Evolutionary conservation across 2,329 filamentous ascomycete species (phyloP).

Genomic region (Fusarium miscanthi): DNA sequence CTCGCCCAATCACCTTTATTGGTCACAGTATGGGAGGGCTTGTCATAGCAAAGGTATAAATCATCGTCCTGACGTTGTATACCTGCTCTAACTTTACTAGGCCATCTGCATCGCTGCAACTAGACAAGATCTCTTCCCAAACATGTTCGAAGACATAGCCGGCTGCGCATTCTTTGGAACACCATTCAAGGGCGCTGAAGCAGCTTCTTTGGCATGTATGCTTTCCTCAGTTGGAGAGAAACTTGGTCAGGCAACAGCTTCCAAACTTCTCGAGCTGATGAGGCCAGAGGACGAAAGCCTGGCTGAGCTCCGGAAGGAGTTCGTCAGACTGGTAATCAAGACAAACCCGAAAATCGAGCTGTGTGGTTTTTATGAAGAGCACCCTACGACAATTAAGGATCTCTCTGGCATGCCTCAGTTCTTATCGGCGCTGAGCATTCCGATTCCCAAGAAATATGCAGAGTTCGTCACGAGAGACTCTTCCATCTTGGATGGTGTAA

Average conservation of each 20-base stretch:
- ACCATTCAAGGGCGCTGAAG: constrained; percentile 53
- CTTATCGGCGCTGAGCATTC: constrained; percentile 37
- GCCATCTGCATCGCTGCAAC: constrained; percentile 49
- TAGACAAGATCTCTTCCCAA: constrained; percentile 50
- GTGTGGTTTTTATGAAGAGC: constrained; percentile 55
- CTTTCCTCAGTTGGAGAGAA: constrained; percentile 50
- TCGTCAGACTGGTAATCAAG: constrained; percentile 52
- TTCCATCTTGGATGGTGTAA: constrained; percentile 50
- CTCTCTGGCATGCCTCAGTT: constrained; percentile 48
- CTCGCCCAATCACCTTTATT: constrained; percentile 56
- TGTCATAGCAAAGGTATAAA: constrained; percentile 54
- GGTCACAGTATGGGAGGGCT: constrained; percentile 59
- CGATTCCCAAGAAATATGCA: constrained; percentile 49
- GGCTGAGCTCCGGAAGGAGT: constrained; percentile 53
- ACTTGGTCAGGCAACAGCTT: constrained; percentile 47
- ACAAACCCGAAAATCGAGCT: constrained; percentile 51
- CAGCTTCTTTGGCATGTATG: constrained; percentile 53
- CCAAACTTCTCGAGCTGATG: constrained; percentile 55
- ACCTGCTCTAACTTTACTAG: constrained; percentile 5
- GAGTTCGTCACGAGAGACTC: constrained; percentile 56
- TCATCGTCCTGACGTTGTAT: rapidly evolving
- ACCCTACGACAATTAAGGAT: constrained; percentile 52
- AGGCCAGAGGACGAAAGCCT: constrained; percentile 53
- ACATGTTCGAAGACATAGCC: constrained; percentile 55
- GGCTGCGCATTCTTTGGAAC: constrained; percentile 56